Evolutionary conservation across 2,329 filamentous ascomycete species (phyloP).

Genomic region (Aspergillus texensis): DNA sequence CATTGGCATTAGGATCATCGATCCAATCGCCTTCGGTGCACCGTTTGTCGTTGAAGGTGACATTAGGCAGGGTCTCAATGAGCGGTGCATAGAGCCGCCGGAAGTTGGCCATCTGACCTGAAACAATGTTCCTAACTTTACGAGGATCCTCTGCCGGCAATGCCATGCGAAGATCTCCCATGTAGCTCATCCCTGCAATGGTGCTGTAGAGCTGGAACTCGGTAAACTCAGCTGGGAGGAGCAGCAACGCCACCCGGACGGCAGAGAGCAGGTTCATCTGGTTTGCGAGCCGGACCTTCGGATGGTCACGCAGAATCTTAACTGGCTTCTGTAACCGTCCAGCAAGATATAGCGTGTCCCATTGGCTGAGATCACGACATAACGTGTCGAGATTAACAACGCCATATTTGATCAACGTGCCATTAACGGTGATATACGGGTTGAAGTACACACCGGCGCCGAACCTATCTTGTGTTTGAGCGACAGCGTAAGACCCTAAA

Average conservation of each 20-base stretch:
- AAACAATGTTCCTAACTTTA: slow-evolving; percentile 93
- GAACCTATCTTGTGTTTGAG: slow-evolving; percentile 80
- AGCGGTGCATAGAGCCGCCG: slow-evolving; percentile 87
- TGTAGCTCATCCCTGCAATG: slow-evolving; percentile 89
- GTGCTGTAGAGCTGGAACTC: slow-evolving; percentile 87
- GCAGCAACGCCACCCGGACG: slow-evolving; percentile 81
- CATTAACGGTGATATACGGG: slow-evolving; percentile 90
- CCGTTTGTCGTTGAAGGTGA: slow-evolving; percentile 70
- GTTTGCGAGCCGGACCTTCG: slow-evolving; percentile 87
- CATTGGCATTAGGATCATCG: slow-evolving; percentile 64
- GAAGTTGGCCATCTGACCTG: slow-evolving; percentile 88
- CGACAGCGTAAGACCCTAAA: slow-evolving; percentile 82
- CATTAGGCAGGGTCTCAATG: slow-evolving; percentile 86
- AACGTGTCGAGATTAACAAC: slow-evolving; percentile 93
- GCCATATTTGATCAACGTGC: slow-evolving; percentile 95
- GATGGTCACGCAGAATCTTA: slow-evolving; percentile 94
- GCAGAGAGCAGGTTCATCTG: slow-evolving; percentile 95
- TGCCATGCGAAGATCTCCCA: slow-evolving; percentile 94
- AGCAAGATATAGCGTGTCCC: slow-evolving; percentile 95
- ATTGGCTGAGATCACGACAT: slow-evolving; percentile 80
- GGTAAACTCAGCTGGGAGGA: slow-evolving; percentile 81
- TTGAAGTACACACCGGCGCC: slow-evolving; percentile 98
- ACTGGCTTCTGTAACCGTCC: slow-evolving; percentile 95
- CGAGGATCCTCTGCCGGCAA: slow-evolving; percentile 86
- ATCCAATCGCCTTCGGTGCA: slow-evolving; percentile 64